Base-by-base conservation (phyloP, 1,284 basidiomycete species). In the Sanguinoderma infundibulare region DNA sequence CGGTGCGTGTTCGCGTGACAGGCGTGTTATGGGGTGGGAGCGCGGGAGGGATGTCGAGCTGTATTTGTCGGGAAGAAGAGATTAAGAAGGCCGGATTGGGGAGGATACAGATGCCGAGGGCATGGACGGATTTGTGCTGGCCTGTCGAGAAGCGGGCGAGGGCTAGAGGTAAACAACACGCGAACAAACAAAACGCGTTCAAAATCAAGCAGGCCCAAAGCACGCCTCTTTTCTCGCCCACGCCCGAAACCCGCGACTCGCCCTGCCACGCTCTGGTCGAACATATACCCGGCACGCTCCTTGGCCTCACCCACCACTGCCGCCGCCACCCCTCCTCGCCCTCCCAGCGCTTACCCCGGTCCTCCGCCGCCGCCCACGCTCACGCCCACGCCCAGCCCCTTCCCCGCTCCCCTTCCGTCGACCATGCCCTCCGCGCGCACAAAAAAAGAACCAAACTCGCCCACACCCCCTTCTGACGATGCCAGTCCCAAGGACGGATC, bases 401-500 rank as follows among this genome's bases (percentile, higher is more conserved):
- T 68, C 72, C 63, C 57, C 64, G 64, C 65, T 65, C 68, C 72
- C 69, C 51, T 56, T 71, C 68, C 62, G 55, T 61, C 66, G 62
- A 67, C 74, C 67, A 90, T 91, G 89, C 85, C 89, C 73, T 82
- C 80, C 69, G 80, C 84, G 65, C 85, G 87, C 72, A 77, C 82
- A 69, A 87, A 87, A 83, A 87, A 87, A 81, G 85, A 87, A 75
- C 76, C 72, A 63, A 80, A 78, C 72, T 85, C 86, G 68, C 78
- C 82, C 74, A 83, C 85, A 67, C 83, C 85, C 68, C 83, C 85
- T 73, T 87, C 86, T 69, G 86, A 87, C 80, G 86, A 86, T 70
- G 75, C 75, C 74, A 65, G 66, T 62, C 65, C 69, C 72, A 84
- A 83, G 77, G 83, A 85, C 74, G 70, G 75, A 73, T 74, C 83